Evolutionary conservation across 371 early-diverging fungal genomes (phyloP), one percentile per base, ranked within the genome.

Genomic region (Rhizopus sp.): DNA sequence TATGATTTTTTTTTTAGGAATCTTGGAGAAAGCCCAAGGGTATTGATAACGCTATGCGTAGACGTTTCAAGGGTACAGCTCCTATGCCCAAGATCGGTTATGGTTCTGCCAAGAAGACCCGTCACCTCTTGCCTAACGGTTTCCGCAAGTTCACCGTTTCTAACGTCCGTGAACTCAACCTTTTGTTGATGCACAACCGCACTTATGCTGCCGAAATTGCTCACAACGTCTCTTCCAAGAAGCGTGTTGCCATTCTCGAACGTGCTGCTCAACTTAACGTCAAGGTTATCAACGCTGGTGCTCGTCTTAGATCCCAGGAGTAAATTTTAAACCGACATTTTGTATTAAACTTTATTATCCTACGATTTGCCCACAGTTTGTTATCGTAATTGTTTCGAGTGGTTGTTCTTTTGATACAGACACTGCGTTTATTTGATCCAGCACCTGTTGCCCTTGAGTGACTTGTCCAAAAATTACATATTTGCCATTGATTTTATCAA

Each of bases 1-100:
- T 15, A 2, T 3, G 7, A 17, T 42, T 7, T 15, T 42, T 15
- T 42, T 55, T 70, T 52, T 82, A 93, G 91, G 87, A 87, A 70
- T 92, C 96, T 67, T 99, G 99, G 99, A 92, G 99, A 85, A 96
- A 96, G 85, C 99, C 99, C 81, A 94, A 92, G 87, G 99, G 99
- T 96, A 99, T 99, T 83, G 99, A 99, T 81, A 96, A 93, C 89
- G 87, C 94, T 70, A 97, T 99, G 72, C 94, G 99, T 66, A 68
- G 68, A 68, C 91, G 97, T 66, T 95, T 99, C 90, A 94, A 93
- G 87, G 99, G 99, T 66, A 87, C 90, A 67, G 91, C 96, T 66
- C 88, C 93, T 75, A 98, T 99, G 98, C 99, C 99, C 84, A 96
- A 95, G 88, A 99, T 98, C 65, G 99, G 99, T 83, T 98, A 95